phyloP scores from a whole-genome alignment of 257 asterid genomes.

The Solanum sitiens region DNA sequence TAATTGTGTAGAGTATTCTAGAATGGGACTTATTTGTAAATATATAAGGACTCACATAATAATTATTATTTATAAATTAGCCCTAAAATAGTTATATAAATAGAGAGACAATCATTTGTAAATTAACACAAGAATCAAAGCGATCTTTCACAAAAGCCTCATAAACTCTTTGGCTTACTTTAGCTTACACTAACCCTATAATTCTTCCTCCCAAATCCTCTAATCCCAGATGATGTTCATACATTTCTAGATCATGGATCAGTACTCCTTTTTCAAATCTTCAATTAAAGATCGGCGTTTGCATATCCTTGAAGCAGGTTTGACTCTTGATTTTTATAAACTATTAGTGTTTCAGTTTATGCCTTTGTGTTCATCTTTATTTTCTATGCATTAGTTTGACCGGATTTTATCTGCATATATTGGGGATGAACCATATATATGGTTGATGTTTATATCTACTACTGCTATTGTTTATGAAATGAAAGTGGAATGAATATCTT shows the following conservation, averaged over 20 bases:
- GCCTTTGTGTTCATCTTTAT: not conserved
- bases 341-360: not conserved
- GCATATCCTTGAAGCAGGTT: slow-evolving; percentile 91
- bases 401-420: not conserved
- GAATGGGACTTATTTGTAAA: too few species aligned
- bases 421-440: not conserved
- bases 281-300: slow-evolving; percentile 28
- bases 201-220: not conserved
- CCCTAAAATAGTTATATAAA: too few species aligned
- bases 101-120: too few species aligned
- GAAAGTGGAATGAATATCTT: not conserved
- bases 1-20: too few species aligned
- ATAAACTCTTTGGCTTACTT: too few species aligned
- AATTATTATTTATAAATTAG: too few species aligned
- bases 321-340: not conserved
- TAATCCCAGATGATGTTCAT: not conserved
- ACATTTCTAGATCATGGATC: not conserved
- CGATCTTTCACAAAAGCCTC: too few species aligned
- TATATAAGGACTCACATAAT: too few species aligned
- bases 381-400: too few species aligned
- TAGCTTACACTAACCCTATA: too few species aligned
- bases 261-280: not conserved
- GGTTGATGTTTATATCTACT: not conserved
- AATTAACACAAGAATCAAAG: too few species aligned
- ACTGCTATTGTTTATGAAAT: not conserved